Percentiles rank a stretch among this genome's conserved stretches.
Evolutionary conservation across 2,329 filamentous ascomycete genomes (phyloP).

Genomic region (Alternaria burnsii): DNA sequence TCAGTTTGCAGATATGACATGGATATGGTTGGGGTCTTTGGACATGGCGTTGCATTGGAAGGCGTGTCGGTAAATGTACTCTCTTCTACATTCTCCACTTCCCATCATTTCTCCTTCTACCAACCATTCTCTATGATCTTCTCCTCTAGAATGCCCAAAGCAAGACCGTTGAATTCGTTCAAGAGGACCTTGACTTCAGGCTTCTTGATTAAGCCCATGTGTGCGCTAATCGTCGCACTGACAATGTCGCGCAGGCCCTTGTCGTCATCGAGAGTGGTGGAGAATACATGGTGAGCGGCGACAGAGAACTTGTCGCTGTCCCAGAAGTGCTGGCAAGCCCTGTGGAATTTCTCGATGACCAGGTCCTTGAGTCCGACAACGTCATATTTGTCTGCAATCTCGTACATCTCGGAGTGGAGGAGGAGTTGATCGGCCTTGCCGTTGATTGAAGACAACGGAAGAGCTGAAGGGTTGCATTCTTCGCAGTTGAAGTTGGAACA

Average conservation of each 20-base stretch:
- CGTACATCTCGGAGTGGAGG: slow-evolving; percentile 3
- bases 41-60: neutral
- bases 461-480: neutral
- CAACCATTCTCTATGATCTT: neutral
- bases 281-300: neutral
- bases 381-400: slow-evolving; percentile 6
- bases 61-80: neutral
- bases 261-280: neutral
- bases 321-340: neutral
- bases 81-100: neutral
- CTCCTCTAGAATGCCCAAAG: neutral
- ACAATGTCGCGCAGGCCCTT: neutral
- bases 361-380: neutral
- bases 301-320: neutral
- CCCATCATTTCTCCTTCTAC: neutral
- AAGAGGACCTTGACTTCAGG: neutral
- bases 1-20: neutral
- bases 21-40: neutral
- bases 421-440: neutral
- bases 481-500: neutral
- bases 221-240: fast-evolving
- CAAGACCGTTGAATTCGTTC: neutral
- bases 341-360: neutral
- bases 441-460: neutral
- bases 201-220: neutral